phyloP scores from a whole-genome alignment of 2,329 filamentous ascomycete species.

The Chrysosporium queenslandicum region DNA sequence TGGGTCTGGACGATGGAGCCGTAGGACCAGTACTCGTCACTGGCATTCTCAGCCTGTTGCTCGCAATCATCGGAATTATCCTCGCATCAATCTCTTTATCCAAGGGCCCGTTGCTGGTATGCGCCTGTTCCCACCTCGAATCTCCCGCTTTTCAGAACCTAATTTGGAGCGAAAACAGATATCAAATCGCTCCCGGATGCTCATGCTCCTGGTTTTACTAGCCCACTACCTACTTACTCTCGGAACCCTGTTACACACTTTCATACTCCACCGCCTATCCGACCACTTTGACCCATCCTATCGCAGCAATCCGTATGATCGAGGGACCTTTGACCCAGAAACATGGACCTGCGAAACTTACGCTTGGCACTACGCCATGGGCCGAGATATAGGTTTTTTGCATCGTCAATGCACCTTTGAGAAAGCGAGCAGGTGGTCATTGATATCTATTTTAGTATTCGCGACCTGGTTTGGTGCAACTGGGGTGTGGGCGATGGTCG shows the following conservation, averaged over 20 bases:
- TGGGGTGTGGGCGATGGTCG: not conserved
- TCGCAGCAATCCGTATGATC: not conserved
- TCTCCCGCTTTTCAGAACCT: not conserved
- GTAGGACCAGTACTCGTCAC: not conserved
- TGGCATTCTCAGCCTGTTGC: not conserved
- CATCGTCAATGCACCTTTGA: slow-evolving; percentile 4
- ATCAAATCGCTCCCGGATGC: not conserved
- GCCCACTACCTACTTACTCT: not conserved
- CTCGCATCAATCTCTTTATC: not conserved
- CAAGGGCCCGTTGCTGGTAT: not conserved
- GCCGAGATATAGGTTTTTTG: not conserved
- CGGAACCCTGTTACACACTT: not conserved
- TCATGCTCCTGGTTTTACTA: not conserved
- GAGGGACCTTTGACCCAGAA: slow-evolving; percentile 6
- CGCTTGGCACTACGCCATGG: not conserved
- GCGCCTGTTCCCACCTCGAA: not conserved
- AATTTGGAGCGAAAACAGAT: not conserved
- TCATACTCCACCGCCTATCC: slow-evolving; percentile 4
- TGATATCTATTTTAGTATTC: not conserved
- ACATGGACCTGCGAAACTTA: slow-evolving; percentile 7
- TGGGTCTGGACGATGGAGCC: not conserved
- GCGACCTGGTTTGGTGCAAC: not conserved
- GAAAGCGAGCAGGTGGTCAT: slow-evolving; percentile 1
- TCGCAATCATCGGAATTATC: not conserved
- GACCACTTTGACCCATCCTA: slow-evolving; percentile 3